Evolutionary conservation across 192 early-diverging fungal species (phyloP).

Genomic region (Rhizophlyctis rosea): DNA sequence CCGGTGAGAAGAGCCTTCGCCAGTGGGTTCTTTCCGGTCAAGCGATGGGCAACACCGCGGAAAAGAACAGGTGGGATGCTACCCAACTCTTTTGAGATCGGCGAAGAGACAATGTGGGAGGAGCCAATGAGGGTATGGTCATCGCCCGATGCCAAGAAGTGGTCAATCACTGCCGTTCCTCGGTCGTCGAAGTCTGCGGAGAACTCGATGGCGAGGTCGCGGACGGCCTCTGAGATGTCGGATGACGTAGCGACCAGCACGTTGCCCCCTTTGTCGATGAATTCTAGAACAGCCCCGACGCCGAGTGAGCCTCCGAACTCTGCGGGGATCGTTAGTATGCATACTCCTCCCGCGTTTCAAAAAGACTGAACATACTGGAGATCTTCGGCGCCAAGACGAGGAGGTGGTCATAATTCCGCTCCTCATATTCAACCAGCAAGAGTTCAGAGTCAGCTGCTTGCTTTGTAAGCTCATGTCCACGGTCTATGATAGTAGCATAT

Average conservation of each 20-base stretch:
- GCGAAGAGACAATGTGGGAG: conserved; percentile 33
- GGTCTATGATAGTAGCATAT: conserved; percentile 44
- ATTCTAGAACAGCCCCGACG: conserved; percentile 68
- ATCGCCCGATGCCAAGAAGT: conserved; percentile 52
- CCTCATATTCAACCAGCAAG: conserved; percentile 56
- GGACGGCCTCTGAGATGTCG: conserved; percentile 62
- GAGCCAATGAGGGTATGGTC: conserved; percentile 61
- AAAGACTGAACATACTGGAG: conserved; percentile 43
- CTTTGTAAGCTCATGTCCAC: conserved; percentile 58
- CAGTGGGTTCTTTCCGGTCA: conserved; percentile 62
- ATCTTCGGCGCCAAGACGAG: conserved; percentile 76
- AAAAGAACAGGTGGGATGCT: conserved; percentile 67
- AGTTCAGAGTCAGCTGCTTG: conserved; percentile 51
- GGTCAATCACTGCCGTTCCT: conserved; percentile 69
- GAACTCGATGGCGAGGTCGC: conserved; percentile 87
- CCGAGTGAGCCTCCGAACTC: conserved; percentile 47
- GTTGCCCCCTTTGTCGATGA: conserved; percentile 90
- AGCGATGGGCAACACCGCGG: conserved; percentile 73
- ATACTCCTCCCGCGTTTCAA: too few relatives aligned
- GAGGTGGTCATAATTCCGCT: conserved; percentile 75
- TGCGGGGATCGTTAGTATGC: conserved; percentile 6
- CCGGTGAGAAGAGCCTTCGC: conserved; percentile 55
- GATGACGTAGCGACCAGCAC: conserved; percentile 69
- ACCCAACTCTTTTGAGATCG: conserved; percentile 21
- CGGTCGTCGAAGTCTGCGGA: conserved; percentile 79